Evolutionary conservation across 169 alveolate species (phyloP), one percentile per base, ranked within the genome.

Genomic region (Eimeria praecox): DNA sequence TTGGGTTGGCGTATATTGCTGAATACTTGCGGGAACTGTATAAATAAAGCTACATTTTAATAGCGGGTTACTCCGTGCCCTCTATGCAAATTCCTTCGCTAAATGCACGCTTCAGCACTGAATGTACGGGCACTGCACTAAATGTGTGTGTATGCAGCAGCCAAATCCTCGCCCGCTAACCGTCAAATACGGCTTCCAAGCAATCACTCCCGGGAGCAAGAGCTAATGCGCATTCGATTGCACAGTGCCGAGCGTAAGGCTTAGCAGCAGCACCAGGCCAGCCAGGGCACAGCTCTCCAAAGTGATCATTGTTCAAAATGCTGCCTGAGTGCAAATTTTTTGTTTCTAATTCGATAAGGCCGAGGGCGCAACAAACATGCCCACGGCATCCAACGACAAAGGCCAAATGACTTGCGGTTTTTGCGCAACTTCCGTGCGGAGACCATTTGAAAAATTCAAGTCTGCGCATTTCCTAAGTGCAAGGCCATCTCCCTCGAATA

Each of bases 151-250:
- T 24, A 12, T 86, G 80, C 82, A 59, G 92, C 62, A 56, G 49
- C 40, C 44, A 54, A 44, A 69, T 10, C 33, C 49, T 20, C 83
- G 91, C 56, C 95, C 90, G 1, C 82, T 91, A 40, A 91, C 95
- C 16, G 95, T 91, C 69, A 91, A 91, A 66, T 91, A 91, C 80
- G 80, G 95, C 54, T 91, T 91, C 62, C 95, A 91, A 44, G 95
- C 95, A 49, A 78, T 77, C 38, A 40, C 69, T n/a, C 95, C 95
- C 18, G 85, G 88, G 56, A 46, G 64, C 64, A 54, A 75, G 16
- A 35, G 66, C 35, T 91, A 78, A 90, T 69, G 59, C 33, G 12
- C 56, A 75, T 30, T 75, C 75, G 14, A 6, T 38, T 64, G 75
- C 75, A 18, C 69, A n/a, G 40, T 27, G 75, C 75, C 38, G 46